Conservation (phyloP, 257 asterid species). For the Osmanthus fragrans region DNA sequence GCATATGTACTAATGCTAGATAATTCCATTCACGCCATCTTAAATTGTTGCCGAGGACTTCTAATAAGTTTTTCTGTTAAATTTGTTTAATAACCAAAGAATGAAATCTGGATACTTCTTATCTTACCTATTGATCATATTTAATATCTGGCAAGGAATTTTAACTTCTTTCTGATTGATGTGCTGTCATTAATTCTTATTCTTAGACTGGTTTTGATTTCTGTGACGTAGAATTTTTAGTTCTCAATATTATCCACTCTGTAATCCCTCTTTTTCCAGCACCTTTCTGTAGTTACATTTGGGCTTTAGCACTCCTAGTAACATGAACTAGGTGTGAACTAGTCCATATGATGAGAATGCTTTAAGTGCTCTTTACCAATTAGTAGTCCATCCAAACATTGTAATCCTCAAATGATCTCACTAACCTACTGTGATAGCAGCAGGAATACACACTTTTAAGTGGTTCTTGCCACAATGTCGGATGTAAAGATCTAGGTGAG, state of each 20-base stretch:
- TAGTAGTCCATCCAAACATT: no score
- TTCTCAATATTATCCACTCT: neutral
- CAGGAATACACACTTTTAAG: neutral
- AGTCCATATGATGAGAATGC: no score
- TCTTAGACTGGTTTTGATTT: no score
- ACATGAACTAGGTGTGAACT: no score
- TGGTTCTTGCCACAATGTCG: neutral
- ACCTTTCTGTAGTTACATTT: neutral
- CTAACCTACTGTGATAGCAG: neutral
- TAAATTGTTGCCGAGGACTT: neutral
- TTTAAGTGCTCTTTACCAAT: no score
- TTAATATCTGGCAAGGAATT: no score
- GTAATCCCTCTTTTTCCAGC: neutral
- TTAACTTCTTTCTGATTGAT: no score
- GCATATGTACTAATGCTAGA: neutral
- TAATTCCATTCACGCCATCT: neutral
- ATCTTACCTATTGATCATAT: neutral
- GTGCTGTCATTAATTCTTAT: no score
- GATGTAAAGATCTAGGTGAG: neutral
- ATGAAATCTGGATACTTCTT: neutral
- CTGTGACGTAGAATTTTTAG: no score
- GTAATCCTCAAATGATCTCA: no score
- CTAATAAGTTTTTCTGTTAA: neutral
- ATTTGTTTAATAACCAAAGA: neutral
- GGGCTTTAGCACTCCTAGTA: no score